These are phyloP conservation scores for Neonectria neomacrospora DNA, from an alignment of 2,329 filamentous ascomycete genomes.

Conservation along the genomic window DNA sequence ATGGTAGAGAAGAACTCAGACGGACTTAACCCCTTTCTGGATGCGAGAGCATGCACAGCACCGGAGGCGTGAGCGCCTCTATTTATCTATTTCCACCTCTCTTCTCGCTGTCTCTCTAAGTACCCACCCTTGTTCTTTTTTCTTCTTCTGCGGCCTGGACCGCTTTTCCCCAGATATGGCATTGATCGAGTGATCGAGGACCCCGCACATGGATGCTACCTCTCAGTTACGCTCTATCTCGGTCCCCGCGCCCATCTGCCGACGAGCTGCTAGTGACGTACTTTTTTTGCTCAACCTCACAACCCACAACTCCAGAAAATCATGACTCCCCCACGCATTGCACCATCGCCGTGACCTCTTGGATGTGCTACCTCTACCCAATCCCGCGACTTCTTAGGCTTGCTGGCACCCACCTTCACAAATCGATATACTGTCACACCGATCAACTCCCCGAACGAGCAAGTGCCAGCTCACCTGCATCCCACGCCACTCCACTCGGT, in stretches of 20 bases:
- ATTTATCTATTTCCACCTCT: background rate
- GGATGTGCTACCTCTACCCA: constrained; percentile 24
- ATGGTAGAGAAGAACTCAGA: background rate
- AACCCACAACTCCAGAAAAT: constrained; percentile 41
- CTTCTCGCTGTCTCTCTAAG: background rate
- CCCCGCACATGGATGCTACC: constrained; percentile 34
- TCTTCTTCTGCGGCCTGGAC: constrained; percentile 5
- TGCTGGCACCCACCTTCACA: constrained; percentile 14
- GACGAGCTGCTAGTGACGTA: constrained; percentile 33
- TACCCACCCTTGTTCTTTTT: background rate
- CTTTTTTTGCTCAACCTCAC: constrained; percentile 22
- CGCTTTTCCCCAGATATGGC: background rate
- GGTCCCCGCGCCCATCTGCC: constrained; percentile 5
- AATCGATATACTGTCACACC: constrained; percentile 21
- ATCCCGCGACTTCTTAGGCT: constrained; percentile 16
- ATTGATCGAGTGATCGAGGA: constrained; percentile 27
- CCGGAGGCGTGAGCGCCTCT: background rate
- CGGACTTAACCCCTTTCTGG: background rate
- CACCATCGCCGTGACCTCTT: constrained; percentile 38
- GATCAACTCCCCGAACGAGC: constrained; percentile 28
- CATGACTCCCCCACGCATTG: constrained; percentile 39
- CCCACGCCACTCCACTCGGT: constrained; percentile 23
- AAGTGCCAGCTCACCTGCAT: constrained; percentile 18
- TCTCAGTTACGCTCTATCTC: constrained; percentile 31
- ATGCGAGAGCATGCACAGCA: background rate